These are phyloP conservation scores for Atkinsonella hypoxylon DNA, from an alignment of 2,329 filamentous ascomycete genomes.

Conservation along the genomic window DNA sequence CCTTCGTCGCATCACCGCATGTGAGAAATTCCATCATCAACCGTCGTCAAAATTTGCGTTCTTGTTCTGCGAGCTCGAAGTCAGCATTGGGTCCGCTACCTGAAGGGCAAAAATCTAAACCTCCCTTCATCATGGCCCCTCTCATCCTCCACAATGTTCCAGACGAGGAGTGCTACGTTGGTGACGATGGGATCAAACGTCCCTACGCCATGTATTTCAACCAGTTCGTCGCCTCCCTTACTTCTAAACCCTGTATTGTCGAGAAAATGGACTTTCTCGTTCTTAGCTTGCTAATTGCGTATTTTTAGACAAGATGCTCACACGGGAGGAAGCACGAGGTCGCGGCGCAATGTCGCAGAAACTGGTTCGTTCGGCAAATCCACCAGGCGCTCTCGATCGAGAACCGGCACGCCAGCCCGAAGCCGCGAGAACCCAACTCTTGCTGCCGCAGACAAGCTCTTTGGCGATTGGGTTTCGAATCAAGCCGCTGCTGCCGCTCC, in stretches of 20 bases:
- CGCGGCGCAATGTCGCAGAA: slow-evolving; percentile 43
- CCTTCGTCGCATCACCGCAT: not conserved
- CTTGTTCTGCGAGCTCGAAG: not conserved
- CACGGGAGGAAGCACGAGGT: slow-evolving; percentile 31
- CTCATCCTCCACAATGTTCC: slow-evolving; percentile 58
- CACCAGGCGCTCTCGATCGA: slow-evolving; percentile 49
- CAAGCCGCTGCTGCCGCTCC: slow-evolving; percentile 26
- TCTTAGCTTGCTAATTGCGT: not conserved
- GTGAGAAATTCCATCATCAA: not conserved
- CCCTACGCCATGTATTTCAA: slow-evolving; percentile 57
- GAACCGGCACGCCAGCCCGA: slow-evolving; percentile 45
- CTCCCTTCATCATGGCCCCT: slow-evolving; percentile 39
- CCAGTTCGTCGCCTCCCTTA: slow-evolving; percentile 34
- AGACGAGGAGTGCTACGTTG: slow-evolving; percentile 54
- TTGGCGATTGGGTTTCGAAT: slow-evolving; percentile 44
- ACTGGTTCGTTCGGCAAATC: slow-evolving; percentile 56
- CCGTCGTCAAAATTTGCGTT: too few species aligned
- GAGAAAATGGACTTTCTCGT: slow-evolving; percentile 2
- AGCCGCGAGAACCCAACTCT: slow-evolving; percentile 48
- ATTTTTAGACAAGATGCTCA: slow-evolving; percentile 38
- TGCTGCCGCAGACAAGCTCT: slow-evolving; percentile 49
- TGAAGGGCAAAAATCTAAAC: not conserved
- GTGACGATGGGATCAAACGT: slow-evolving; percentile 51
- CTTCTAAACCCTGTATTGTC: slow-evolving; percentile 3
- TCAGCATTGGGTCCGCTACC: not conserved